Evolutionary conservation across 345 rosid species (phyloP), one percentile per base, ranked within the genome.

Genomic region (Luvunga scandens): DNA sequence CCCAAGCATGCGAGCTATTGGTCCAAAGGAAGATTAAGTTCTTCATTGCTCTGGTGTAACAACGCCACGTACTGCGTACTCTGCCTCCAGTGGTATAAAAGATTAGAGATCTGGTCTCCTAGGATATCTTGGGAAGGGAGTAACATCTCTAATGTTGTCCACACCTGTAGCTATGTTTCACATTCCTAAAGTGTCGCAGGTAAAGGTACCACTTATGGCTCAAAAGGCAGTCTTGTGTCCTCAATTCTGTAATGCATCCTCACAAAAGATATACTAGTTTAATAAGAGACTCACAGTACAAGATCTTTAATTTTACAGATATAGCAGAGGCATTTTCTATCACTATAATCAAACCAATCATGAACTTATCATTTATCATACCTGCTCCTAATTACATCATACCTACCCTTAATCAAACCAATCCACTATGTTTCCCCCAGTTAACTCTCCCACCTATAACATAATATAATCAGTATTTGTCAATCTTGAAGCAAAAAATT

Each of bases 51-150:
- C n/a, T n/a, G n/a, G n/a, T n/a, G n/a, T n/a, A n/a, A n/a, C n/a
- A n/a, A n/a, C n/a, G n/a, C n/a, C n/a, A n/a, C n/a, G n/a, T n/a
- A n/a, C n/a, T n/a, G n/a, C n/a, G n/a, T n/a, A n/a, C n/a, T n/a
- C n/a, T n/a, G n/a, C n/a, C n/a, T n/a, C n/a, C n/a, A n/a, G n/a
- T n/a, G n/a, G n/a, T n/a, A n/a, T n/a, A n/a, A 27, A 62, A 33
- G 70, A 77, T 93, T 90, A 92, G 48, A 95, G 96, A 87, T 91
- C 99, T 31, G 98, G 98, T 82, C 89, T 90, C 75, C 95, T 95
- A 0, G 98, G 98, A 80, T 86, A 93, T 72, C 98, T 86, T 7
- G 97, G 97, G 93, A 93, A 95, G 3, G 99, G 99, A 48, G 92
- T 90, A 53, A 93, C 98, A 27, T 95, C 99, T 84, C 96, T 88